These are phyloP conservation scores for Prunus mongolica DNA, from an alignment of 306 rosid species.

Conservation along the genomic window DNA sequence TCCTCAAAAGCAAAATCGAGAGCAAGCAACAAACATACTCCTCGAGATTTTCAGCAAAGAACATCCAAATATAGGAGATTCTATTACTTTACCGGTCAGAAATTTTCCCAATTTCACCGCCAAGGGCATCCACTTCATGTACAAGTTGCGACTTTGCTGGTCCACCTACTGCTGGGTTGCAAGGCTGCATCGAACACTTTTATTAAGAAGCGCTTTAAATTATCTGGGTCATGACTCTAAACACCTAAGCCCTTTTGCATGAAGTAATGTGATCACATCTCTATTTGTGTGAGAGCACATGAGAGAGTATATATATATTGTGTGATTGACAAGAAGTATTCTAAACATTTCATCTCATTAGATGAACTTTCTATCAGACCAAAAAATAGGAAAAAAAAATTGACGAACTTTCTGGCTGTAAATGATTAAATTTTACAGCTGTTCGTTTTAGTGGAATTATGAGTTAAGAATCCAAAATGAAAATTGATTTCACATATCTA, in stretches of 20 bases:
- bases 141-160: conserved; percentile 96
- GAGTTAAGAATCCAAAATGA: background rate
- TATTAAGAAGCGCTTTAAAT: conserved; percentile 27
- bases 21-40: background rate
- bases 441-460: background rate
- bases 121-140: conserved; percentile 96
- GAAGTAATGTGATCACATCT: background rate
- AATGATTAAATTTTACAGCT: background rate
- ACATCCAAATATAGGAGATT: conserved; percentile 10
- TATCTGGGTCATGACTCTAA: background rate
- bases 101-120: conserved; percentile 91
- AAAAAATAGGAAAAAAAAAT: background rate
- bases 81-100: conserved; percentile 69
- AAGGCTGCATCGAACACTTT: conserved; percentile 64
- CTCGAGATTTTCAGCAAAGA: conserved; percentile 4
- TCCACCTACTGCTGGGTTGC: conserved; percentile 99
- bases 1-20: background rate
- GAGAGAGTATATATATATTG: background rate
- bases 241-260: background rate
- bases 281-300: background rate
- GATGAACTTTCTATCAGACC: background rate
- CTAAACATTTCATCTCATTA: background rate
- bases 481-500: background rate
- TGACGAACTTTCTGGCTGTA: background rate
- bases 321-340: background rate